These are phyloP conservation scores for Calophaca sinica DNA, from an alignment of 306 rosid genomes.

Conservation along the genomic window DNA sequence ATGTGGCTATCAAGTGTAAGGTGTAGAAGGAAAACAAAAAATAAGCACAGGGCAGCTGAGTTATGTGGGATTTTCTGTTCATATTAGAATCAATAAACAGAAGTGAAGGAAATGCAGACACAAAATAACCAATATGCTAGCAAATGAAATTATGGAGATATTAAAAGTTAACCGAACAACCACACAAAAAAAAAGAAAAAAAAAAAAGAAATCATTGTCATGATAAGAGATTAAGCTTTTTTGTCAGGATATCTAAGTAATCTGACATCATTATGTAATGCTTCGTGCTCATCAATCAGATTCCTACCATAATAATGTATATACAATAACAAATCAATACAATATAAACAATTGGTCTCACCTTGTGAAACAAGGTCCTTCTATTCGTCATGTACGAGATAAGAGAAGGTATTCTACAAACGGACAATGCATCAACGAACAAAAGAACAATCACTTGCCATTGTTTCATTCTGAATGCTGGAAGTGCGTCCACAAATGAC, in stretches of 20 bases:
- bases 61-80: slow-evolving; percentile 20
- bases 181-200: too few relatives aligned
- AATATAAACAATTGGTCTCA: slow-evolving; percentile 41
- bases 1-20: slow-evolving; percentile 16
- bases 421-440: slow-evolving; percentile 83
- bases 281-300: slow-evolving; percentile 24
- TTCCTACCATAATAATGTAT: not conserved
- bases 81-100: slow-evolving; percentile 15
- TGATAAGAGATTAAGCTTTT: not conserved
- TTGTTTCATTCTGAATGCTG: slow-evolving; percentile 84
- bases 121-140: slow-evolving; percentile 23
- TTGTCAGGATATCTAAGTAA: slow-evolving; percentile 1
- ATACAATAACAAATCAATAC: slow-evolving; percentile 26
- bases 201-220: slow-evolving; percentile 9
- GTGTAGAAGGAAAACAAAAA: slow-evolving; percentile 21
- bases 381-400: slow-evolving; percentile 66
- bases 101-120: slow-evolving; percentile 2
- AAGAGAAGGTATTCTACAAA: slow-evolving; percentile 76
- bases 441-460: slow-evolving; percentile 89
- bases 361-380: slow-evolving; percentile 74
- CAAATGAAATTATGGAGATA: slow-evolving; percentile 22
- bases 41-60: slow-evolving; percentile 12
- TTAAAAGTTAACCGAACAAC: slow-evolving; percentile 20
- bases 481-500: slow-evolving; percentile 86
- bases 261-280: not conserved